Conservation (phyloP, 1,284 basidiomycete species). For the Puccinia novopanici region DNA sequence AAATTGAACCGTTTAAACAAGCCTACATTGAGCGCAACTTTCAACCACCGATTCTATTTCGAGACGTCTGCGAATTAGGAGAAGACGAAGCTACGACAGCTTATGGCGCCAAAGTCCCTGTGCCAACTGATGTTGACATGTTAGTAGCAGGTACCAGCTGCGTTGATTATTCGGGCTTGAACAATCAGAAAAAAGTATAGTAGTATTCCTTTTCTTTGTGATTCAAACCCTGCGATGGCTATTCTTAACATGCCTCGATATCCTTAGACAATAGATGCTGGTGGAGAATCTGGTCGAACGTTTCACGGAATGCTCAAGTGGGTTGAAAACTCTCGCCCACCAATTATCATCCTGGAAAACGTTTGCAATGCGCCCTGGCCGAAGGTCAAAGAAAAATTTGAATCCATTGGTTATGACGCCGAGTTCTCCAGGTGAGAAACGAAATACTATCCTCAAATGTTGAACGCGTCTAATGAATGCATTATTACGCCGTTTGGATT, state of each 20-base stretch:
- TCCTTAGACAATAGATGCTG: constrained; percentile 54
- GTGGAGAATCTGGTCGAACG: constrained; percentile 57
- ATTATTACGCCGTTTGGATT: not conserved
- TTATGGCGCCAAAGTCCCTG: constrained; percentile 79
- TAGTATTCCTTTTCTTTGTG: not conserved
- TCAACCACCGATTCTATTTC: constrained; percentile 79
- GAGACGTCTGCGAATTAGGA: constrained; percentile 87
- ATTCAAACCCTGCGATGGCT: not conserved
- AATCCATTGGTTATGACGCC: constrained; percentile 75
- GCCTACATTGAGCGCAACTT: constrained; percentile 97
- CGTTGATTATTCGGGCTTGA: constrained; percentile 92
- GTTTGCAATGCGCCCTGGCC: constrained; percentile 89
- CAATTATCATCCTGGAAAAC: constrained; percentile 89
- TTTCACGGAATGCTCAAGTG: constrained; percentile 77
- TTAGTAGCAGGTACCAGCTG: constrained; percentile 87
- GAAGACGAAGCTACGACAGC: constrained; percentile 69
- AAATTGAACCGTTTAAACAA: constrained; percentile 97
- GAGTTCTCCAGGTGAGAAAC: constrained; percentile 63
- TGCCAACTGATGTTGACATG: constrained; percentile 83
- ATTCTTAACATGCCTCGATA: not conserved
- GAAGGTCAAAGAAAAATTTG: constrained; percentile 74
- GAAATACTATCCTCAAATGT: not conserved
- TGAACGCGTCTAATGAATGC: not conserved
- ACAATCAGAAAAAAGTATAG: constrained; percentile 83
- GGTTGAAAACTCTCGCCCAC: constrained; percentile 82